Evolutionary conservation across 768 basidiomycete genomes (phyloP), one percentile per base, ranked within the genome.

Genomic region (Tricholoma hemisulphureum): DNA sequence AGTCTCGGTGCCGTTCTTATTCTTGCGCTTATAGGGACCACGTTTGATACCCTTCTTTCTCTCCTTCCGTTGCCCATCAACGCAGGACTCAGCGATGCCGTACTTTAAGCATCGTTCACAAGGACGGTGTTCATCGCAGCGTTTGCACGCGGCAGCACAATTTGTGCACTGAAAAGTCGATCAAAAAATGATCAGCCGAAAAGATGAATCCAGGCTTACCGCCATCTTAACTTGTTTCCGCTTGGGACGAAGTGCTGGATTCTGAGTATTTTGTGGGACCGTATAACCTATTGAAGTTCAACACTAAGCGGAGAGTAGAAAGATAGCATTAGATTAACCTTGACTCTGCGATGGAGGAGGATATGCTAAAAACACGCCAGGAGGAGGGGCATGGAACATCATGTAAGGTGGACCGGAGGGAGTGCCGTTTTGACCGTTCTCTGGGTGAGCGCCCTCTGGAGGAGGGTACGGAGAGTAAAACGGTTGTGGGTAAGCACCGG

Each of bases 11-110:
- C 35, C 31, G 29, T 70, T 66, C 57, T 80, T 80, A 58, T 73
- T 73, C 65, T 82, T 81, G 58, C 82, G 78, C 76, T 91, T 91
- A 80, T 93, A 93, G 58, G 91, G 92, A 3, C 91, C 91, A 61
- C 91, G 81, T 74, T 93, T 93, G 71, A 93, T 81, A 55, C 91
- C 91, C 71, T 91, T 93, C 75, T 93, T 93, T 60, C 95, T 82
- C 72, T 96, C 94, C 75, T 96, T 97, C 67, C 95, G 83, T 67
- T 91, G 89, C 28, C 93, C 94, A 71, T 97, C 95, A 55, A 89
- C 76, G 71, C 95, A 97, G 55, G 86, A 81, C 9, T 81, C 80
- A 2, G 83, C 75, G 53, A 93, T 83, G 62, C 90, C 91, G 70
- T 95, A 95, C 73, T 94, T 95, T 66, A 88, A 78, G 64, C 95